Base-by-base conservation (phyloP, 108 stramenopile genomes). In the Bacterosira constricta region DNA sequence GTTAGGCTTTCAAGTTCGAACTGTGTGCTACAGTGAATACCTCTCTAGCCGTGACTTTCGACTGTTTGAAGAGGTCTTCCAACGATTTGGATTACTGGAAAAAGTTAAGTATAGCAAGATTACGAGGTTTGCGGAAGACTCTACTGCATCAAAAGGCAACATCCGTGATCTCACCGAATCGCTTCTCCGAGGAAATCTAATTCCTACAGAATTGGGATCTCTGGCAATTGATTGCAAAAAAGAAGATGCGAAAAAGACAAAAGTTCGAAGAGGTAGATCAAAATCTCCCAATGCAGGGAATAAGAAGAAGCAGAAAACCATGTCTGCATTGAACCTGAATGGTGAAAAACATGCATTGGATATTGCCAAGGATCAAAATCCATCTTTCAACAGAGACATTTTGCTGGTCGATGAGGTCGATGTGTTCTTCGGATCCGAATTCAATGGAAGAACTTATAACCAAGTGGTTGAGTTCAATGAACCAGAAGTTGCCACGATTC, bases 371-470 rank as follows among this genome's bases (percentile, higher is more conserved):
- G n/a, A n/a, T n/a, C n/a, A n/a, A n/a, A n/a, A n/a, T n/a, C n/a
- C n/a, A n/a, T n/a, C n/a, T n/a, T n/a, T n/a, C n/a, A n/a, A n/a
- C n/a, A n/a, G n/a, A 29, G 69, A 71, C 50, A 55, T 69, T 12
- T 69, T 69, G 56, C 56, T 69, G 7, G 68, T 69, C 20, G 86
- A 87, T 66, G 86, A 87, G 70, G 86, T 87, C 37, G 86, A 87
- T 69, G 86, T 87, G 15, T 87, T 87, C 54, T 87, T 87, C 53
- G 82, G 86, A 7, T 39, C 83, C 2, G 86, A 87, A 27, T 87
- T 87, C 55, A 85, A 87, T 62, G 86, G 86, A 25, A 73, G 77
- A 46, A 87, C 86, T 1, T 87, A 87, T 76, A 87, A 87, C 61
- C 81, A 87, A 51, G 84, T 83, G 20, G 75, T 79, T 18, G 56